phyloP scores from a whole-genome alignment of 2,329 filamentous ascomycete genomes.

The Ascosphaera aggregata region DNA sequence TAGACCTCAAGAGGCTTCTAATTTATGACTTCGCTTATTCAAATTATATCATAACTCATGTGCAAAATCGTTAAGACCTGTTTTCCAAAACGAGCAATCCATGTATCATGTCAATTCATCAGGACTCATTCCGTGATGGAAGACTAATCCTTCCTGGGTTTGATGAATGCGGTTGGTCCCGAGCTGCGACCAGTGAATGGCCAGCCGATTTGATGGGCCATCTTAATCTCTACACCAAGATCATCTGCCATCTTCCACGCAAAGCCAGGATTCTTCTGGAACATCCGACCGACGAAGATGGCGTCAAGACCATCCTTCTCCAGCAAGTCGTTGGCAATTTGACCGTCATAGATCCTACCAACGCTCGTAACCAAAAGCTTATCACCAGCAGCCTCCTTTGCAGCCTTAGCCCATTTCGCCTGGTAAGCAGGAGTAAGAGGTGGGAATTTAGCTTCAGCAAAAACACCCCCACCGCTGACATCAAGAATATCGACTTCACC shows the following conservation, averaged over 20 bases:
- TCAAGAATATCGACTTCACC: conserved; percentile 62
- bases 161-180: no score
- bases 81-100: no score
- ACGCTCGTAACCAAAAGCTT: conserved; percentile 51
- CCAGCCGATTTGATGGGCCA: conserved; percentile 49
- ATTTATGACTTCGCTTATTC: no score
- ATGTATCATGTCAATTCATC: no score
- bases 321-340: conserved; percentile 40
- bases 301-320: conserved; percentile 36
- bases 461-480: conserved; percentile 54
- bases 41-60: no score
- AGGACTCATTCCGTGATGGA: no score
- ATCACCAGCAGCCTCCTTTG: conserved; percentile 52
- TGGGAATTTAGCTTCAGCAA: conserved; percentile 21
- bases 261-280: conserved; percentile 61
- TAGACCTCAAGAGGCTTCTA: no score
- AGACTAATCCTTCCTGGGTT: no score
- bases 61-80: no score
- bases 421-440: conserved; percentile 39
- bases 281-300: conserved; percentile 50
- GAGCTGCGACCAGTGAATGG: no score
- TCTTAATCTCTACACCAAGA: conserved; percentile 44
- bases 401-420: conserved; percentile 43
- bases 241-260: conserved; percentile 51
- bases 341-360: conserved; percentile 46